Evolutionary conservation across 352 stramenopile species (phyloP), one percentile per base, ranked within the genome.

Genomic region (Pythium sukuiense): DNA sequence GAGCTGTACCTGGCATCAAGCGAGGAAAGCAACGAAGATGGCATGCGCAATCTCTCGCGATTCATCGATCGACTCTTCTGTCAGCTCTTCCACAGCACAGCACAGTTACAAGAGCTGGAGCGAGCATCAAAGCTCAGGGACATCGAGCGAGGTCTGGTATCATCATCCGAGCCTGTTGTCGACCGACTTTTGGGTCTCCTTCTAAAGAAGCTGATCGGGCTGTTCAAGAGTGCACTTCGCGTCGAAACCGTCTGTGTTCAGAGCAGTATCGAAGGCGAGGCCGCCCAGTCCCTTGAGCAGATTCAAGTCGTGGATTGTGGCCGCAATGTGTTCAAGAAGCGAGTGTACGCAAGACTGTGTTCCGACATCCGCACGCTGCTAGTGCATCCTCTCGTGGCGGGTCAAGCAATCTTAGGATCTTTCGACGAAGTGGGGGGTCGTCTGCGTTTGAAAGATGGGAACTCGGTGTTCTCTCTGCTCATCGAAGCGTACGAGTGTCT

Each of bases 11-110:
- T 89, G 26, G 69, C 72, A 14, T 77, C 81, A 3, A 90, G 80
- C 50, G 80, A 88, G 12, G 77, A 89, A 53, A 85, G 84, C 68
- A 90, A 89, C 39, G 83, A 93, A 30, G 81, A 87, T 5, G 82
- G 83, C 3, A 90, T 92, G 79, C 75, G 77, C 7, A 89, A 88
- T 54, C 70, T 95, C 0, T 92, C 82, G 48, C 74, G 84, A 11
- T 93, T 93, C 71, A 90, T 95, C 48, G 86, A 95, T 56, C 83
- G 86, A 29, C 63, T 95, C 0, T 95, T 95, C 41, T 95, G 86
- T 55, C 86, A 95, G 62, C 73, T 95, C 11, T 95, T 95, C 63
- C 86, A 95, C 62, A 93, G 83, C 57, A 85, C 84, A 0, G 81
- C 83, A 18, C 86, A 95, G 57, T 70, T 95, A 2, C 76, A 80